Evolutionary conservation across 2,329 filamentous ascomycete genomes (phyloP).

Genomic region (Chaetomium sp.): DNA sequence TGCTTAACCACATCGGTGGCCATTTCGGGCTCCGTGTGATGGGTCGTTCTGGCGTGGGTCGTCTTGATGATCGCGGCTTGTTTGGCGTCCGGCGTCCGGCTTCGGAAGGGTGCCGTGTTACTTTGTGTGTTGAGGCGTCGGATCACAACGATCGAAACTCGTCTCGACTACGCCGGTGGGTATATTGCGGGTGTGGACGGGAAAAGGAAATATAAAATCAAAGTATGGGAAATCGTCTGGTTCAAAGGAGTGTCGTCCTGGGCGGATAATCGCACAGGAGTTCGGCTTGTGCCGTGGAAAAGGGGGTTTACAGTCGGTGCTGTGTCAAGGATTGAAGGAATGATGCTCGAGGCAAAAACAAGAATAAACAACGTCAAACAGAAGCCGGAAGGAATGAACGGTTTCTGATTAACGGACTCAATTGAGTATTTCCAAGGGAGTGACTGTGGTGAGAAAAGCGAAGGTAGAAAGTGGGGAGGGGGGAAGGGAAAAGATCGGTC

Average conservation of each 20-base stretch:
- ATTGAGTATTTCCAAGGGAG: conserved; percentile 39
- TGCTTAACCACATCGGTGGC: conserved; percentile 24
- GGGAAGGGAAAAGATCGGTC: conserved; percentile 20
- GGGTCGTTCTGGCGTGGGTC: conserved; percentile 1
- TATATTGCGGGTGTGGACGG: not conserved
- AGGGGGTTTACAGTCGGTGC: conserved; percentile 2
- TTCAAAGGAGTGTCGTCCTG: conserved; percentile 35
- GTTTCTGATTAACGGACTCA: conserved; percentile 36
- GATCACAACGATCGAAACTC: no score
- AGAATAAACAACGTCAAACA: conserved; percentile 30
- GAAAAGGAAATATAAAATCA: conserved; percentile 8
- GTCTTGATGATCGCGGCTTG: no score
- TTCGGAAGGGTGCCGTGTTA: no score
- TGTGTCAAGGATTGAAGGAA: conserved; percentile 14
- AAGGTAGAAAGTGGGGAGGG: conserved; percentile 30
- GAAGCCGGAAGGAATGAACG: conserved; percentile 48
- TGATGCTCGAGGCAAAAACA: conserved; percentile 29
- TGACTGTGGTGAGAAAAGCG: conserved; percentile 44
- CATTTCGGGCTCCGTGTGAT: conserved; percentile 18
- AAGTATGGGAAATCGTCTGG: conserved; percentile 13
- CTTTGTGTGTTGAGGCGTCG: no score
- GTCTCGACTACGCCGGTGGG: no score
- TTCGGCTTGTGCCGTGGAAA: not conserved
- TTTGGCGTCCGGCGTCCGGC: no score
- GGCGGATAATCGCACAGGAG: conserved; percentile 21